Evolutionary conservation across 2,329 filamentous ascomycete species (phyloP), one percentile per base, ranked within the genome.

Genomic region (Rutstroemia sp.): DNA sequence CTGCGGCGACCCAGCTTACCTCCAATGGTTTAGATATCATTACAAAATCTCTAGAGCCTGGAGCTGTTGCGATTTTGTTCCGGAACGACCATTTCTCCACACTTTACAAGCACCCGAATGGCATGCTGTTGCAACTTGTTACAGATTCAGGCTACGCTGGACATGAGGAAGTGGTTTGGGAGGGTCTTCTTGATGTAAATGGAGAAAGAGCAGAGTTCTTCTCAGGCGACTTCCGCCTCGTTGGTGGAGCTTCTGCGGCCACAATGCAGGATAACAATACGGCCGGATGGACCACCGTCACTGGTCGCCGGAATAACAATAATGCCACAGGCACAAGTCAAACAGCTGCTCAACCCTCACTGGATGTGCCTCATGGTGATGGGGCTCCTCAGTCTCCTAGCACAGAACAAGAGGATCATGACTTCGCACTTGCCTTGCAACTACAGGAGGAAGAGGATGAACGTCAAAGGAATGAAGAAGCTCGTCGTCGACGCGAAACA

Each of bases 11-110:
- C 0, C 94, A 99, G 65, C 75, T 99, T 21, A 96, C 94, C 0
- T 76, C 82, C 0, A 87, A 86, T 70, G 94, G 94, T 0, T 77
- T 99, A 2, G 80, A 88, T 40, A 81, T 88, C 1, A 84, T 97
- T 40, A 79, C 79, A 0, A 81, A 82, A 51, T 84, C 80, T 5
- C 78, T 96, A 57, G 75, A 80, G 12, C 86, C 90, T 1, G 92
- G 91, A 1, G 83, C 87, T 1, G 82, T 96, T 60, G 89, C 89
- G 0, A 97, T 99, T 50, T 73, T 99, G 1, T 99, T 99, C 75
- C 83, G 94, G 25, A 99, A 99, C 65, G 92, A 99, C 67, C 94
- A 99, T 69, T 99, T 99, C 68, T 91, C 90, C 44, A 97, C 92
- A 0, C 72, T 99, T 0, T 96, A 95, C 72, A 89, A 92, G 59